Base-by-base conservation (phyloP, 148 eudicot species). In the Pharnaceum exiguum region DNA sequence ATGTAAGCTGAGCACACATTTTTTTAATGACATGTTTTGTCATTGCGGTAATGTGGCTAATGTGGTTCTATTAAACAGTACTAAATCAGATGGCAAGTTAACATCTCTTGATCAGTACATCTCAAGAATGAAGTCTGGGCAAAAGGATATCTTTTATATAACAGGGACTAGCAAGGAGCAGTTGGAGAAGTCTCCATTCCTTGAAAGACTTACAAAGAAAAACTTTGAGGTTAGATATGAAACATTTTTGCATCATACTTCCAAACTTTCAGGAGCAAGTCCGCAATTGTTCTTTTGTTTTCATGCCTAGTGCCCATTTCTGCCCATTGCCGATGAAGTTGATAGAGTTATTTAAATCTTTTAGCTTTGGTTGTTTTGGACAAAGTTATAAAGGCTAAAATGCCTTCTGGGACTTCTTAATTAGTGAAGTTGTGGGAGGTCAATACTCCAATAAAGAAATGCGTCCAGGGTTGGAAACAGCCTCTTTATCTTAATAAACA, bases 111-210 rank as follows among this genome's bases (percentile, higher is more conserved):
- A 93, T 54, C 80, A 88, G 74, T 91, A 93, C 75, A 93, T 93
- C 72, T 74, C 90, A 73, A 83, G 98, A 75, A 88, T 93, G 98
- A 93, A 88, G 60, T 37, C 85, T 4, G 90, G 90, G 36, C 98
- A 93, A 65, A 93, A 93, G 78, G 98, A 93, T 55, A 85, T 93
- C 75, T 93, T 93, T 62, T 93, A 88, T 74, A 83, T 93, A 18
- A 93, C 98, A 32, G 98, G 98, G 48, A 56, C 86, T 54, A 93
- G 69, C 85, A 88, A 93, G 76, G 98, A 93, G 65, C 98, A 93
- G 65, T 59, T 88, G 75, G 98, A 85, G 77, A 93, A 85, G 60
- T 93, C 98, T 61, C 98, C 98, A 51, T 93, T 93, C 96, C 96
- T 93, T 55, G 98, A 93, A 74, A 79, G 90, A 68, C 95, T 93